These are phyloP conservation scores for Pythium coloratum DNA, from an alignment of 352 stramenopile genomes.

Conservation along the genomic window DNA sequence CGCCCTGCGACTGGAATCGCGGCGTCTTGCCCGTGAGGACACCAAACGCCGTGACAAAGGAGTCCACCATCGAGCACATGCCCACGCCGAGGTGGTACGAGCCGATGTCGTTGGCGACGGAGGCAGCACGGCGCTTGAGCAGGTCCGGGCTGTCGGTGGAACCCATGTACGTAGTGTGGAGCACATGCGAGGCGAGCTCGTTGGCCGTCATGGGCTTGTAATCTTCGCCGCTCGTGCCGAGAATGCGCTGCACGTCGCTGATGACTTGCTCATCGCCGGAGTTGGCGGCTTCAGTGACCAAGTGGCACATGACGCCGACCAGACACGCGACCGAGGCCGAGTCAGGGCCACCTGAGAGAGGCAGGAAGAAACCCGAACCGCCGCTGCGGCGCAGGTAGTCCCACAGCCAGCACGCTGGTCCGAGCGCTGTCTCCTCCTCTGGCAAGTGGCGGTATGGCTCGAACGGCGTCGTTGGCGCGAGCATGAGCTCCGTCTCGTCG, in stretches of 20 bases:
- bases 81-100: conserved; percentile 95
- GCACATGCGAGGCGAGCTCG: conserved; percentile 90
- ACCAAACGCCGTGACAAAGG: conserved; percentile 76
- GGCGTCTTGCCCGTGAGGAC: conserved; percentile 90
- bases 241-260: conserved; percentile 85
- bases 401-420: conserved; percentile 98
- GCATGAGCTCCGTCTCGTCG: conserved; percentile 41
- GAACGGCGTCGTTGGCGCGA: conserved; percentile 46
- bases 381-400: conserved; percentile 95
- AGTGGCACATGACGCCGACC: conserved; percentile 97
- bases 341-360: conserved; percentile 96
- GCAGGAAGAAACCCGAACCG: conserved; percentile 93
- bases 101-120: conserved; percentile 91
- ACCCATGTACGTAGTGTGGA: conserved; percentile 99
- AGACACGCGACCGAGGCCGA: conserved; percentile 96
- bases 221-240: conserved; percentile 47
- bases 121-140: conserved; percentile 89
- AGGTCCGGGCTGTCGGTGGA: conserved; percentile 94
- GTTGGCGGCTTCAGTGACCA: conserved; percentile 90
- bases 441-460: conserved; percentile 81
- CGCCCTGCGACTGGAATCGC: conserved; percentile 86
- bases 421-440: conserved; percentile 97
- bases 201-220: conserved; percentile 73
- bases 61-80: conserved; percentile 96
- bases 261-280: conserved; percentile 76